Evolutionary conservation across 768 basidiomycete genomes (phyloP), one percentile per base, ranked within the genome.

Genomic region (Cystoderma amianthinum): DNA sequence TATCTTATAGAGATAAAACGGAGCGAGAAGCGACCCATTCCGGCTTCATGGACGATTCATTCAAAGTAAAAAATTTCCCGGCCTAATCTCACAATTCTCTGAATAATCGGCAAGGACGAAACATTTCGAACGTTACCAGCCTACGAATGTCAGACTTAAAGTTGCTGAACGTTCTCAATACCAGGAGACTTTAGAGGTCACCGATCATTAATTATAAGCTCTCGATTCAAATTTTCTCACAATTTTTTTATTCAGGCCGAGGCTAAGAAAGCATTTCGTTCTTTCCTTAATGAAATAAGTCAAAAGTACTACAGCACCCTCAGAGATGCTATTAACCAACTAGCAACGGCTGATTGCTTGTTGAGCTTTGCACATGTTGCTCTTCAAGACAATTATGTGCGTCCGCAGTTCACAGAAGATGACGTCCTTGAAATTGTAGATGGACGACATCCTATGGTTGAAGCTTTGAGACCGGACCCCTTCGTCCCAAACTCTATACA

Each of bases 361-460:
- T 65, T 85, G 43, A 90, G 89, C 52, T 69, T 98, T 11, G 86
- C 93, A 0, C 75, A 75, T 34, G 82, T 93, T 3, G 87, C 90
- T 1, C 65, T 85, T 25, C 78, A 79, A 44, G 72, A 76, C 10
- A 82, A 82, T 36, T 97, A 92, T 49, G 78, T 80, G 23, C 80
- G 82, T 35, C 94, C 95, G 1, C 62, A 69, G 45, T 86, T 96
- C 52, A 76, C 75, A 0, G 73, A 81, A 5, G 76, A 80, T 20
- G 74, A 81, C 36, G 58, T 58, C 18, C 65, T 97, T 10, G 81
- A 88, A 45, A 85, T 97, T 21, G 61, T 72, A 9, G 78, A 82
- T n/a, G 94, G 90, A 0, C 74, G 92, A 9, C 95, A 99, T 65
- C 95, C 95, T 0, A 91, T 98, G 78, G 78, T 94, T 12, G 94